Evolutionary conservation across 371 early-diverging fungal genomes (phyloP).

Genomic region (Mucor sp.): DNA sequence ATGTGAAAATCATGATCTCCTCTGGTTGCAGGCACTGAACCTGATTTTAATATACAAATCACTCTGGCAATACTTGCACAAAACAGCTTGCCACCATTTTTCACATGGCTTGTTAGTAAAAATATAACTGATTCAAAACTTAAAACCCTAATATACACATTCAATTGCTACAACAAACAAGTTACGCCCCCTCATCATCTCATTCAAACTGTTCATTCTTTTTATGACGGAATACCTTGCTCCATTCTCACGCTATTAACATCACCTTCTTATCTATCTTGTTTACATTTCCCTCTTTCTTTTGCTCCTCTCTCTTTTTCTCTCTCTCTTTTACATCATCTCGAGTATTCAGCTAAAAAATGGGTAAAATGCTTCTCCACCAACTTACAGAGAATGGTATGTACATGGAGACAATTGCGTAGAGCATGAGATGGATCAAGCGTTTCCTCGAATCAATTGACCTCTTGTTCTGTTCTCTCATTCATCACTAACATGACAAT

Average conservation of each 20-base stretch:
- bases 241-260: slow-evolving; percentile 3
- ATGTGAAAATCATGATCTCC: not conserved
- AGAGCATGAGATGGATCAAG: not conserved
- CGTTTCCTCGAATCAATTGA: not conserved
- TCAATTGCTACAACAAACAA: not conserved
- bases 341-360: not conserved
- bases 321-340: not conserved
- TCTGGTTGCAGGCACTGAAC: not conserved
- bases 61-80: not conserved
- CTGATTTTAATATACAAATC: not conserved
- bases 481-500: not conserved
- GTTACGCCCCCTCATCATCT: slow-evolving; percentile 1
- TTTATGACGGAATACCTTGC: not conserved
- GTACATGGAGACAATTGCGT: not conserved
- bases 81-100: not conserved
- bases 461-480: not conserved
- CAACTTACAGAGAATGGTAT: slow-evolving; percentile 1
- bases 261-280: not conserved
- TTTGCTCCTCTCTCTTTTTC: not conserved
- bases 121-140: not conserved
- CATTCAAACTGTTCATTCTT: not conserved
- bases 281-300: not conserved
- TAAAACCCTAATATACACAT: not conserved
- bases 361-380: slow-evolving; percentile 2
- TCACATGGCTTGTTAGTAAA: slow-evolving; percentile 2